phyloP scores from a whole-genome alignment of 345 rosid species.

The Acer yangbiense region DNA sequence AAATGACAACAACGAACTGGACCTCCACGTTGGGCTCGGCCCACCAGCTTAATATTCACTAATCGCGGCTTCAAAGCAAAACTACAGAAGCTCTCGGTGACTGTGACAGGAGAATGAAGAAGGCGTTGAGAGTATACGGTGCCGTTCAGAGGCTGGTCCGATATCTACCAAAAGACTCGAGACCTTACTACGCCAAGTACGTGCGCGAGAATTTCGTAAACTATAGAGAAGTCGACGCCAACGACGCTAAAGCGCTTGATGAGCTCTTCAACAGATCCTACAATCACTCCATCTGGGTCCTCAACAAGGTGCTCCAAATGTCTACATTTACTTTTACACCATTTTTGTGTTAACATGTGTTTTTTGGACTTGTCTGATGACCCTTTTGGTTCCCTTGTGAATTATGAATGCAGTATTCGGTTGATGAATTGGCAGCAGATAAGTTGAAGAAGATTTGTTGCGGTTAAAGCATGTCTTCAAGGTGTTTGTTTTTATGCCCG shows the following conservation, averaged over 20 bases:
- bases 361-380: conserved; percentile 5
- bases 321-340: not conserved
- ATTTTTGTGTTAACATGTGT: not conserved
- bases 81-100: not conserved
- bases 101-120: conserved; percentile 48
- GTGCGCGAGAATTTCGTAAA: conserved; percentile 90
- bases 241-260: conserved; percentile 55
- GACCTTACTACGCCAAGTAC: conserved; percentile 91
- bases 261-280: conserved; percentile 87
- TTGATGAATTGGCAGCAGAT: conserved; percentile 69
- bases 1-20: not conserved
- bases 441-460: conserved; percentile 58
- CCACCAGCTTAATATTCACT: not conserved
- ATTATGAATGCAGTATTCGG: conserved; percentile 59
- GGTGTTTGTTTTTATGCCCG: conserved; percentile 51
- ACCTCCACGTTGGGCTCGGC: not conserved
- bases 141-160: conserved; percentile 76
- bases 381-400: conserved; percentile 8
- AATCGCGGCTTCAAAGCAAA: not conserved
- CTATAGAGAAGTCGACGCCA: conserved; percentile 68
- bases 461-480: conserved; percentile 33
- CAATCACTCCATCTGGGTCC: conserved; percentile 92
- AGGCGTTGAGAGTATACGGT: conserved; percentile 71
- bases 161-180: conserved; percentile 70
- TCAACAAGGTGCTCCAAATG: conserved; percentile 61